Base-by-base conservation (phyloP, 805 yeast genomes). In the Metschnikowia borealis region DNA sequence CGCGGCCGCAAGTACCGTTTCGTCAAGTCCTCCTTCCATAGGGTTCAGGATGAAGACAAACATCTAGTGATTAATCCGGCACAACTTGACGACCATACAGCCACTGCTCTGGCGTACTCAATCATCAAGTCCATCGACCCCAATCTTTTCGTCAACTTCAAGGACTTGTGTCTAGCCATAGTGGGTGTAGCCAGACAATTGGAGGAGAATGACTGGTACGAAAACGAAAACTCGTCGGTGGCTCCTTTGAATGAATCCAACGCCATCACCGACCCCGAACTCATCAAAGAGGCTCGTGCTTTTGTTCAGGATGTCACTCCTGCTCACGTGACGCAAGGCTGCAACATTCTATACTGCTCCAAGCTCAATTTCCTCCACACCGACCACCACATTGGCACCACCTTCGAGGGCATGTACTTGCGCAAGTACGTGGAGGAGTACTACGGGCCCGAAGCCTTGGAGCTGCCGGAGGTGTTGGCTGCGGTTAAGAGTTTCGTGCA, bases 301-400 rank as follows among this genome's bases (percentile, higher is more conserved):
- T 77, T 57, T 44, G 54, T 54, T 10, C 18, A 37, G 3, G 47
- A 52, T 2, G 68, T 74, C 5, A 54, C 61, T 1, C 62, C 62
- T 0, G 49, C 60, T 5, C 80, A 79, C 54, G 64, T 79, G 37
- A 54, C 57, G 26, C 63, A 65, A 57, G 83, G 83, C 3, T 62
- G 72, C 40, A 65, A 68, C 54, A 60, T 80, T 15, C 50, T 79
- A 51, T 64, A 73, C 31, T 74, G 79, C 17, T 63, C 81, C 15
- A 78, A 77, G 54, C 67, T 79, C 52, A 77, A 79, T 57, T 80
- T 79, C 55, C 67, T 79, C 49, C 83, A 79, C 52, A 77, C 83
- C 0, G 83, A 80, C 58, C 84, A 80, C 57, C 80, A 75, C 59
- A 73, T 77, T 17, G 75, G 80, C 47, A 75, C 80, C n/a, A 70